Base-by-base conservation (phyloP, 2,329 filamentous ascomycete species). In the Fusarium chaquense region DNA sequence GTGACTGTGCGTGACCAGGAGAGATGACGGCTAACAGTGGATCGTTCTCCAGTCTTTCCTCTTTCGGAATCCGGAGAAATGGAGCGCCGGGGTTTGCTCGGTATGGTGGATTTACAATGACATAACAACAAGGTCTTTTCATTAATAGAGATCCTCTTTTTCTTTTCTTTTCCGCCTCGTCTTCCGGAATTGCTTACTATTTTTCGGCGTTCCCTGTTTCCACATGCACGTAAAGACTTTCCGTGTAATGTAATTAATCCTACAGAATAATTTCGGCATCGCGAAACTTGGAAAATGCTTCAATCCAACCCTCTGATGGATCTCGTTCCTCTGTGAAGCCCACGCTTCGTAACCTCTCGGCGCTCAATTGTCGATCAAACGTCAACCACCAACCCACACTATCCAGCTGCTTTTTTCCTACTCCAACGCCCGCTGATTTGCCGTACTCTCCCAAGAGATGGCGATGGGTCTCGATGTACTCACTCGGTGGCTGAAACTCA, bases 301-400 rank as follows among this genome's bases (percentile, higher is more conserved):
- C 44, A 44, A 45, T 35, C 60, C 59, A 62, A 20, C 58, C 58
- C 26, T 78, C 73, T 12, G 77, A 70, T 1, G 80, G 82, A 24
- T 78, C 70, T 30, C 72, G 76, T 49, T 82, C 76, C 35, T 78
- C 80, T 6, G 67, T 72, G 51, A 84, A 86, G 1, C 81, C 81
- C 6, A 78, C 73, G 10, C 72, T 73, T 22, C 79, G 77, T 15
- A 84, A 72, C 32, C 77, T 80, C 26, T 79, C 75, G 49, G 83
- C 71, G 56, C 81, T 83, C 68, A 85, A 72, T 52, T 84, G 81
- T 26, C 83, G 77, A 63, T 86, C 83, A 64, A 85, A 85, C 8
- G 79, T 81, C 51, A 85, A 73, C 82, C 83, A 80, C 73, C 78
- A 80, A 28, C 83, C 80, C n/a, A 84, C 76, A 62, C 80, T 76